Evolutionary conservation across 805 yeast genomes (phyloP).

Genomic region (Wickerhamomyces pijperi): DNA sequence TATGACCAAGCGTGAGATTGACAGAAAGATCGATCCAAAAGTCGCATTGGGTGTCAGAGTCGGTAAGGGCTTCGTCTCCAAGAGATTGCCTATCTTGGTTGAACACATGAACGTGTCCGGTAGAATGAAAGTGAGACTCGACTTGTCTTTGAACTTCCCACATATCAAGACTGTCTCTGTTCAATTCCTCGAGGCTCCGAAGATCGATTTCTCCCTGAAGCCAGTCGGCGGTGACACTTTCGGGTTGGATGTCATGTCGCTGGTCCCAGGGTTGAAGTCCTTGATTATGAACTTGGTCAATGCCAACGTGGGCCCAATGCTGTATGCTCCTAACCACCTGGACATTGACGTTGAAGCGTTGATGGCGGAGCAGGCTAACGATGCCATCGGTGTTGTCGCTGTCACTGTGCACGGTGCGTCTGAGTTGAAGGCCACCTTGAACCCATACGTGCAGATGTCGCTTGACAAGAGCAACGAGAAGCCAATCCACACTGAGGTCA

Average conservation of each 20-base stretch:
- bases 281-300: constrained; percentile 64
- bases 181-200: constrained; percentile 68
- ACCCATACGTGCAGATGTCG: constrained; percentile 46
- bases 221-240: constrained; percentile 88
- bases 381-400: constrained; percentile 60
- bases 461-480: constrained; percentile 33
- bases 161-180: constrained; percentile 64
- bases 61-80: constrained; percentile 73
- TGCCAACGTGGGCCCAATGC: constrained; percentile 61
- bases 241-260: constrained; percentile 76
- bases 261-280: constrained; percentile 67
- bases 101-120: constrained; percentile 76
- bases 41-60: constrained; percentile 72
- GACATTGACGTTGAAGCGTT: constrained; percentile 68
- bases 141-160: constrained; percentile 59
- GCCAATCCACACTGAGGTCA: constrained; percentile 40
- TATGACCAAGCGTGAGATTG: constrained; percentile 69
- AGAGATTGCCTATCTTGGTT: constrained; percentile 64
- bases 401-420: constrained; percentile 47
- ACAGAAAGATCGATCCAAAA: constrained; percentile 64
- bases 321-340: constrained; percentile 73
- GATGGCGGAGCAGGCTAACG: constrained; percentile 51
- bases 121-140: constrained; percentile 51
- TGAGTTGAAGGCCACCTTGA: constrained; percentile 36
- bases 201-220: constrained; percentile 67